Evolutionary conservation across 345 rosid species (phyloP).

Genomic region (Camelina hispida): DNA sequence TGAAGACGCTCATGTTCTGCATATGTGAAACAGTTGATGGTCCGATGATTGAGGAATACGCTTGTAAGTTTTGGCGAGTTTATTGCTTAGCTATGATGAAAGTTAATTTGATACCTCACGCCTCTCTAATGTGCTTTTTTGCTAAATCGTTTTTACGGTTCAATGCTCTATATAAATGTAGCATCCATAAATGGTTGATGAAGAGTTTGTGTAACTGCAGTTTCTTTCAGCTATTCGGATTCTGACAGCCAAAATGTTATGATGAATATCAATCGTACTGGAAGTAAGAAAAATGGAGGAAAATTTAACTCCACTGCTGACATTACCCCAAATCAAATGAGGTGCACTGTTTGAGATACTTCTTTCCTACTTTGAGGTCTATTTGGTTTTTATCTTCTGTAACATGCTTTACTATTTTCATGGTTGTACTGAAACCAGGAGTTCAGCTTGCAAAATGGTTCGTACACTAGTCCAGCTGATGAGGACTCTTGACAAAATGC

Average conservation of each 20-base stretch:
- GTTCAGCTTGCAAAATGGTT: slow-evolving; percentile 96
- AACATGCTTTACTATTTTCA: neutral
- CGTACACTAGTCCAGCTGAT: slow-evolving; percentile 90
- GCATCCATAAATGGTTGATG: slow-evolving; percentile 25
- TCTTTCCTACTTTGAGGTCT: slow-evolving; percentile 3
- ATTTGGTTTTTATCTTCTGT: neutral
- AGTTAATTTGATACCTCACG: too few species aligned
- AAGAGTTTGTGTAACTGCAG: slow-evolving; percentile 55
- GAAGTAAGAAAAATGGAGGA: slow-evolving; percentile 74
- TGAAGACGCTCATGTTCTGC: slow-evolving; percentile 88
- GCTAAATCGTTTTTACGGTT: neutral
- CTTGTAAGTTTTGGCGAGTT: slow-evolving; percentile 57
- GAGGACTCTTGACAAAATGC: slow-evolving; percentile 97
- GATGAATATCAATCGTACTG: slow-evolving; percentile 83
- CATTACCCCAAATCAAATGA: slow-evolving; percentile 92
- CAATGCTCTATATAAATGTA: neutral
- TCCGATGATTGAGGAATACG: slow-evolving; percentile 85
- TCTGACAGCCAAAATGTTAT: slow-evolving; percentile 81
- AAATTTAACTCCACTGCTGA: slow-evolving; percentile 73
- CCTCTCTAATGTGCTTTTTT: neutral
- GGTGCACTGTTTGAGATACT: slow-evolving; percentile 48
- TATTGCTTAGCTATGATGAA: neutral
- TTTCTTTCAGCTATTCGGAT: slow-evolving; percentile 83
- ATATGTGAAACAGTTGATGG: slow-evolving; percentile 80
- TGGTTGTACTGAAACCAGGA: slow-evolving; percentile 54